Base-by-base conservation (phyloP, 371 early-diverging fungal genomes). In the Mortierella sp. region DNA sequence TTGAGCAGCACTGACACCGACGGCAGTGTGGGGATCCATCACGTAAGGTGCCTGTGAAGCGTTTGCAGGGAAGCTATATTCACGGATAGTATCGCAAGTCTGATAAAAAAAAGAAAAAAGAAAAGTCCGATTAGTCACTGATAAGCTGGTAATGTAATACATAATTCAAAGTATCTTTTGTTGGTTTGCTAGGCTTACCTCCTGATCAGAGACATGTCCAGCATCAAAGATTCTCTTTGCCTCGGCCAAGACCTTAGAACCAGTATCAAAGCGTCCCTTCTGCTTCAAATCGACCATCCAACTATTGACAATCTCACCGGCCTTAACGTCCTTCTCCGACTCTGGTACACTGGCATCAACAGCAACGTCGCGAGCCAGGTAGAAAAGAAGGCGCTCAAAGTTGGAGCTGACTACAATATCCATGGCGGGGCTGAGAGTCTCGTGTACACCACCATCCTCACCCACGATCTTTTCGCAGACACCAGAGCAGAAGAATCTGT, bases 1-100 rank as follows among this genome's bases (percentile, higher is more conserved):
- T 66, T 97, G 94, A 11, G 96, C 96, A 14, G 96, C 95, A 24
- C 88, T 87, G 39, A 97, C 95, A 73, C 98, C 99, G 58, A 97
- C 96, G 6, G 99, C 97, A 1, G 98, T 97, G 76, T 98, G 99
- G 24, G 99, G 99, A 71, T 98, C 98, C 64, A 98, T 90, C 37
- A 97, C 86, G 66, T 97, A 97, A 1, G 88, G 71, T 10, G 73
- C 60, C 62, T 93, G 91, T 5, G 83, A 66, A n/a, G 83, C 59
- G 32, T 84, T 68, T 16, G 68, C 63, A 12, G 89, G 87, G 58
- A 91, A 86, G 81, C 93, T 90, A 85, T 89, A 94, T 22, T 83
- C 78, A 57, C 85, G 87, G 68, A 98, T 98, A 20, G 94, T 92
- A 16, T 87, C 88, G 45, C 93, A 73, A 2, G 95, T 97, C 83